These are phyloP conservation scores for Diplosphaera chodatii DNA, from an alignment of 139 green algal species.

Conservation along the genomic window DNA sequence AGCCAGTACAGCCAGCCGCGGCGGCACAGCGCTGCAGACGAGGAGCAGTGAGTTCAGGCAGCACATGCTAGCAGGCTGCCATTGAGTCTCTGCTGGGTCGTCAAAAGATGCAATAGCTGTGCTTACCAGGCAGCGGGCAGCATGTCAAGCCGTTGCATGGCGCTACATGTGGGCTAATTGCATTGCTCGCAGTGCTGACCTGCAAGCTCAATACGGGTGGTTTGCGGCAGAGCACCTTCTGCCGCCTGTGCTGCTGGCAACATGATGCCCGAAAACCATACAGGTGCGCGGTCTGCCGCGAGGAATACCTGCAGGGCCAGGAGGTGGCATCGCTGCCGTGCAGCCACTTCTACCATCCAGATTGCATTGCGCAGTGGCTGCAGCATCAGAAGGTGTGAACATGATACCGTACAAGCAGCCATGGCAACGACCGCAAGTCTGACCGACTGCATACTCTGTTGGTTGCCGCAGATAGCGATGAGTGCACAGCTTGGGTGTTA, in stretches of 20 bases:
- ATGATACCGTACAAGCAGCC: too few species aligned
- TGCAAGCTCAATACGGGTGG: too few species aligned
- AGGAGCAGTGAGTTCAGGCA: background rate
- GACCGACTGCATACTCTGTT: background rate
- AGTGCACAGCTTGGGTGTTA: background rate
- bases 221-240: too few species aligned
- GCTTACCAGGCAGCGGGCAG: too few species aligned
- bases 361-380: constrained; percentile 40
- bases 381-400: constrained; percentile 32
- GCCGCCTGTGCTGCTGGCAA: background rate
- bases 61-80: too few species aligned
- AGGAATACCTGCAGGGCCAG: constrained; percentile 39
- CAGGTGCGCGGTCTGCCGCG: constrained; percentile 30
- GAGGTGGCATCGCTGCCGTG: constrained; percentile 32
- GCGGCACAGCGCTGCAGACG: background rate
- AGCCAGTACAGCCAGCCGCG: constrained; percentile 4
- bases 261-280: too few species aligned
- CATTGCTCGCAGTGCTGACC: too few species aligned
- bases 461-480: background rate
- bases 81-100: too few species aligned
- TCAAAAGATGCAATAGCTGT: background rate
- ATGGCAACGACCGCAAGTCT: background rate
- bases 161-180: too few species aligned
- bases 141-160: too few species aligned
- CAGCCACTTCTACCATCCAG: constrained; percentile 36